These are phyloP conservation scores for Mycena sanguinolenta DNA, from an alignment of 768 basidiomycete genomes.

Conservation along the genomic window DNA sequence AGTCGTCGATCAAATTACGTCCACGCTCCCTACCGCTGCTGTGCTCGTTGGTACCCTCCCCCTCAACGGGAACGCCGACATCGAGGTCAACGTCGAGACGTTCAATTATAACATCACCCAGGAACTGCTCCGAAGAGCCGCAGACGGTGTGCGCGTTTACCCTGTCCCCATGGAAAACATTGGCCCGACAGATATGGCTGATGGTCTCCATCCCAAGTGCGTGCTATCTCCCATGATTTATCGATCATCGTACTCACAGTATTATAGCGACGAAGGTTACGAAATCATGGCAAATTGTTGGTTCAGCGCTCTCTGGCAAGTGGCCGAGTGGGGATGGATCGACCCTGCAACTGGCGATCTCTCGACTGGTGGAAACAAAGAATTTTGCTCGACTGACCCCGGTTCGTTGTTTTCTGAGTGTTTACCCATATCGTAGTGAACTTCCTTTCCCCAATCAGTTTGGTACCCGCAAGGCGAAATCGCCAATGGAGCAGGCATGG, in stretches of 20 bases:
- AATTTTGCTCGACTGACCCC: constrained; percentile 9
- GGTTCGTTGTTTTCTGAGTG: not conserved
- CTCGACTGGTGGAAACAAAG: not conserved
- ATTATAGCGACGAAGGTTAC: constrained; percentile 9
- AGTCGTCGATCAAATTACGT: constrained; percentile 12
- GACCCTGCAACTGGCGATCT: constrained; percentile 3
- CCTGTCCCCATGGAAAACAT: constrained; percentile 4
- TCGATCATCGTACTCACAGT: not conserved
- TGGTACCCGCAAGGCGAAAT: constrained; percentile 21
- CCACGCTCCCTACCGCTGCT: not conserved
- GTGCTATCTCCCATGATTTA: not conserved
- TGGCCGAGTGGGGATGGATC: constrained; percentile 18
- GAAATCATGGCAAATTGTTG: constrained; percentile 4
- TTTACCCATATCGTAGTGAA: not conserved
- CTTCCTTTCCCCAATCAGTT: not conserved
- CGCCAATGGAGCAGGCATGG: constrained; percentile 13
- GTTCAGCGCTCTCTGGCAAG: constrained; percentile 16
- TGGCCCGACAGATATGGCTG: constrained; percentile 11
- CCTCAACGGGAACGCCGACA: not conserved
- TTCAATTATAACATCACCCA: constrained; percentile 11
- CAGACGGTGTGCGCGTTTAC: not conserved
- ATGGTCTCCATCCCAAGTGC: constrained; percentile 14
- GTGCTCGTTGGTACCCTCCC: constrained; percentile 18
- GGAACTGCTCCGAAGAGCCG: not conserved
- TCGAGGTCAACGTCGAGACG: not conserved